A percentile compares a stretch with the other conserved stretches of the same genome.
Evolutionary conservation across 2,329 filamentous ascomycete genomes (phyloP).

Genomic region (Clonostachys sp.): DNA sequence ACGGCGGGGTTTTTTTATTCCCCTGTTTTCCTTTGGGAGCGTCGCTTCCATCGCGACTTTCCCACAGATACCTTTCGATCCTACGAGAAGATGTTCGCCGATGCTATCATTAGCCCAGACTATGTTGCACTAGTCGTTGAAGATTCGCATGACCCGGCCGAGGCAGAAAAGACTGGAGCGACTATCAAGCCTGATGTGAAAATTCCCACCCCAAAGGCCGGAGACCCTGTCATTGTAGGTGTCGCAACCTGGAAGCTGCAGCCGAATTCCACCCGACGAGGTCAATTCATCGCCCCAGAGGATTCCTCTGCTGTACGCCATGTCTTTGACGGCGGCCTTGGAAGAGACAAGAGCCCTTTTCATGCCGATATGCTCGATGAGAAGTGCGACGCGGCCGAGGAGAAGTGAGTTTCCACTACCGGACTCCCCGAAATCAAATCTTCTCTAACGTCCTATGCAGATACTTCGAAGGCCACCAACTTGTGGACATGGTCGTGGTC

Average conservation of each 20-base stretch:
- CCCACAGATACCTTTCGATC: background rate
- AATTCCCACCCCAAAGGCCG: background rate
- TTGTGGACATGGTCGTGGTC: background rate
- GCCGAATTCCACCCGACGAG: background rate
- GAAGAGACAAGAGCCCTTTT: background rate
- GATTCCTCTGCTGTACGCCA: background rate
- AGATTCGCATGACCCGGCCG: background rate
- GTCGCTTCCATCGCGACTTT: background rate
- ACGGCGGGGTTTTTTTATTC: background rate
- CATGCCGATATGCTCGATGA: background rate
- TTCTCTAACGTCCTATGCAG: background rate
- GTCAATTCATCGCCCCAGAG: background rate
- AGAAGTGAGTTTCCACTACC: background rate
- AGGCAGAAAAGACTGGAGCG: background rate
- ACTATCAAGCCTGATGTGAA: background rate
- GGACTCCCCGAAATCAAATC: too few species aligned
- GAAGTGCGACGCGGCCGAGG: background rate
- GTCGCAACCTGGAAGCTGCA: background rate
- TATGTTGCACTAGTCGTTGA: background rate
- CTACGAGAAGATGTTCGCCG: background rate
- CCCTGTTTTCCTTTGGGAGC: background rate
- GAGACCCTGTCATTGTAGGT: background rate
- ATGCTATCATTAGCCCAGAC: background rate
- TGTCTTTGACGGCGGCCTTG: background rate
- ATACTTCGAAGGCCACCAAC: background rate